These are phyloP conservation scores for Amphichorda felina DNA, from an alignment of 2,329 filamentous ascomycete species.

Conservation along the genomic window DNA sequence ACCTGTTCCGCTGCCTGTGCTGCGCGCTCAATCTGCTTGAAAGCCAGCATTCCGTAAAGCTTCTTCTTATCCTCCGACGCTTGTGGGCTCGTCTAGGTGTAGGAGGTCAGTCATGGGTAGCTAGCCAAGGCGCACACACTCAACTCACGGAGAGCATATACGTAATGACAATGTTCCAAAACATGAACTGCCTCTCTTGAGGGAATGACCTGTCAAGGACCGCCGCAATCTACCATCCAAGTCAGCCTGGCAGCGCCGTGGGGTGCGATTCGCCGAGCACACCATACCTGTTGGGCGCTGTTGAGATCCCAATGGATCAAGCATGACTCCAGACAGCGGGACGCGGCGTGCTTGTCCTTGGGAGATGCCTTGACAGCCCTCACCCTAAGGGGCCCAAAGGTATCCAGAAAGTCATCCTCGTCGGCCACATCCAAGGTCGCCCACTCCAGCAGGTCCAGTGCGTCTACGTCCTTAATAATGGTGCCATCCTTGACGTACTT, in stretches of 20 bases:
- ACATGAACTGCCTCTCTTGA: conserved; percentile 34
- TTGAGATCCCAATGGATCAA: conserved; percentile 41
- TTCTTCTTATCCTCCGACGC: conserved; percentile 35
- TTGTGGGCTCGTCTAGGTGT: conserved; percentile 29
- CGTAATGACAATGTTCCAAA: conserved; percentile 42
- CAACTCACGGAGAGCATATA: conserved; percentile 40
- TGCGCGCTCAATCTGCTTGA: conserved; percentile 38
- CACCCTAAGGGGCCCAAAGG: conserved; percentile 35
- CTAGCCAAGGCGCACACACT: too few relatives aligned
- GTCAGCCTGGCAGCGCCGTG: conserved; percentile 4
- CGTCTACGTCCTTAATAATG: conserved; percentile 34
- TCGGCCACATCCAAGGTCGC: conserved; percentile 26
- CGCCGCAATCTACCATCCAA: conserved; percentile 34
- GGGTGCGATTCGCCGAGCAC: not conserved
- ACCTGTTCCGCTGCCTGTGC: conserved; percentile 32
- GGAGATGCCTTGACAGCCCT: conserved; percentile 41
- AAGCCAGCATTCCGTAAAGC: conserved; percentile 36
- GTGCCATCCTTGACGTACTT: conserved; percentile 33
- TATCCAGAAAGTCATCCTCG: conserved; percentile 29
- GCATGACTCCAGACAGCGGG: conserved; percentile 38
- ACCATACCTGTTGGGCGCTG: conserved; percentile 41
- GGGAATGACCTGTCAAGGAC: conserved; percentile 38
- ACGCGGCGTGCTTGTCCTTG: conserved; percentile 27
- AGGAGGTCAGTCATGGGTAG: not conserved
- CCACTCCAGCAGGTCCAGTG: conserved; percentile 43